A percentile compares a stretch with the other conserved stretches of the same genome.
phyloP scores from a whole-genome alignment of 768 basidiomycete species.

The Cystofilobasidium macerans region DNA sequence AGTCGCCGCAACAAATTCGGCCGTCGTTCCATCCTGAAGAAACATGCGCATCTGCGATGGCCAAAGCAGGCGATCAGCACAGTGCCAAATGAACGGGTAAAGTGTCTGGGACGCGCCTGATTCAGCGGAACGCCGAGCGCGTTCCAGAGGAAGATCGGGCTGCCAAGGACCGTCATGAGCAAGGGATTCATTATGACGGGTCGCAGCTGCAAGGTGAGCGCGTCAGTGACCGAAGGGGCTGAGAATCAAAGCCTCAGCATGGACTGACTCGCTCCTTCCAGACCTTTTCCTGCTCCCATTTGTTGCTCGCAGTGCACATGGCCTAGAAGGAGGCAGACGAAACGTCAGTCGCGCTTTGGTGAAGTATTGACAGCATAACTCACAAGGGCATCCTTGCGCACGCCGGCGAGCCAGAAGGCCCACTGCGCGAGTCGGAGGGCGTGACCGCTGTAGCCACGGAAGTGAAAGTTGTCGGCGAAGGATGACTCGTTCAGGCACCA shows the following conservation, averaged over 20 bases:
- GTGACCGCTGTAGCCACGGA: slow-evolving; percentile 52
- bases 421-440: slow-evolving; percentile 54
- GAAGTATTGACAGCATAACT: neutral
- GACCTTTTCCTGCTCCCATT: slow-evolving; percentile 51
- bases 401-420: slow-evolving; percentile 53
- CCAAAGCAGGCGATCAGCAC: slow-evolving; percentile 39
- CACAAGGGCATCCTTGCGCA: slow-evolving; percentile 46
- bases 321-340: slow-evolving; percentile 51
- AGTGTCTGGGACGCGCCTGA: slow-evolving; percentile 45
- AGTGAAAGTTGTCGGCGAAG: slow-evolving; percentile 51
- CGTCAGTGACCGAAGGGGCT: too few species aligned
- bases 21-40: slow-evolving; percentile 44
- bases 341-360: neutral
- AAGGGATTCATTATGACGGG: slow-evolving; percentile 53
- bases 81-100: slow-evolving; percentile 38
- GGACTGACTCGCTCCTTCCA: slow-evolving; percentile 43
- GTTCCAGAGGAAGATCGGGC: slow-evolving; percentile 49
- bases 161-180: slow-evolving; percentile 48
- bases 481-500: slow-evolving; percentile 54
- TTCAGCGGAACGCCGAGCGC: slow-evolving; percentile 65
- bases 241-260: neutral
- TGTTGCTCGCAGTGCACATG: slow-evolving; percentile 49
- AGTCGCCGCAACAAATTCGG: slow-evolving; percentile 32
- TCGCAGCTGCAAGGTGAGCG: slow-evolving; percentile 41
- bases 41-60: slow-evolving; percentile 36